A percentile compares a stretch with the other conserved stretches of the same genome.
Conservation (phyloP, 2,329 filamentous ascomycete genomes). For the Botrytis sinoallii region DNA sequence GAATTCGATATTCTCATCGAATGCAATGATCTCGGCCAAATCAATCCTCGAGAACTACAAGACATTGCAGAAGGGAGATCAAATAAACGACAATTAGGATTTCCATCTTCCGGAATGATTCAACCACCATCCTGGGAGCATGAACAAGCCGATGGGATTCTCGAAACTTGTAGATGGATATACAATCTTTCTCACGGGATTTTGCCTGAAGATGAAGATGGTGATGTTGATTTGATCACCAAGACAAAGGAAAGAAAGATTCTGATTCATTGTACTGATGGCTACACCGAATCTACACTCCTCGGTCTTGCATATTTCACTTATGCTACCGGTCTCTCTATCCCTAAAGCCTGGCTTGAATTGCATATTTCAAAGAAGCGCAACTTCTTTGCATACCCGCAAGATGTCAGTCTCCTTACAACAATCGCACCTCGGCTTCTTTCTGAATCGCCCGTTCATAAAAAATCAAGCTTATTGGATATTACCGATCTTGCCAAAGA, state of each 20-base stretch:
- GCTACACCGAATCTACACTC: conserved; percentile 92
- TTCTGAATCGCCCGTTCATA: conserved; percentile 59
- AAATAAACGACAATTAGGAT: conserved; percentile 54
- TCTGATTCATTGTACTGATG: conserved; percentile 89
- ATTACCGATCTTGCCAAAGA: conserved; percentile 51
- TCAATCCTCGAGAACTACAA: conserved; percentile 66
- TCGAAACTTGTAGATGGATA: conserved; percentile 88
- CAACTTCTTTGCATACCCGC: conserved; percentile 95
- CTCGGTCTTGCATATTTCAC: conserved; percentile 89
- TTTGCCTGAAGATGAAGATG: conserved; percentile 44
- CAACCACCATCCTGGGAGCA: conserved; percentile 81
- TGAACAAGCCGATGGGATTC: conserved; percentile 75
- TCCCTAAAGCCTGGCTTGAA: conserved; percentile 82
- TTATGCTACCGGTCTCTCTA: conserved; percentile 77
- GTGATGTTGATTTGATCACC: conserved; percentile 52
- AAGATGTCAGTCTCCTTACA: conserved; percentile 79
- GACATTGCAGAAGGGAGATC: conserved; percentile 54
- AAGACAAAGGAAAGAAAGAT: conserved; percentile 54
- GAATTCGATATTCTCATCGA: conserved; percentile 85
- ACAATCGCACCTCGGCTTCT: conserved; percentile 74
- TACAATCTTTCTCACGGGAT: conserved; percentile 55
- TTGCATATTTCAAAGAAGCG: conserved; percentile 77
- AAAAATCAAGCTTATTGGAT: conserved; percentile 50
- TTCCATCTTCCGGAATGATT: conserved; percentile 92
- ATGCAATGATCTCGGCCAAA: conserved; percentile 77